A percentile compares a stretch with the other conserved stretches of the same genome.
phyloP scores from a whole-genome alignment of 352 stramenopile genomes.

The Blastocystis sp. region DNA sequence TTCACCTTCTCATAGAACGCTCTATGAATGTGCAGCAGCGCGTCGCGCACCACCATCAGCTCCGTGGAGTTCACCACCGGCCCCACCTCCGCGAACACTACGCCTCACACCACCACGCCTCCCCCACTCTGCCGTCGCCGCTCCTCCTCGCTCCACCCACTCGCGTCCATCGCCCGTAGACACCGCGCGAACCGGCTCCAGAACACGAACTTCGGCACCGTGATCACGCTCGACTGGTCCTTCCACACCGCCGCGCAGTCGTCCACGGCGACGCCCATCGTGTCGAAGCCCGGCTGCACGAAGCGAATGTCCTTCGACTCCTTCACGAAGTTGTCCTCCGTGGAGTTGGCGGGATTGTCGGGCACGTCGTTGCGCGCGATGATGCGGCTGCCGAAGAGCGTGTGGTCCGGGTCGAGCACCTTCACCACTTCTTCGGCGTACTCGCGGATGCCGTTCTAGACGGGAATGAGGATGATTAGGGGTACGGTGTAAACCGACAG shows the following conservation, averaged over 20 bases:
- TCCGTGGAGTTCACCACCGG: slow-evolving; percentile 1
- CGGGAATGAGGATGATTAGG: background rate
- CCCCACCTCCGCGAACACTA: slow-evolving; percentile 50
- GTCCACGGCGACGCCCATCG: slow-evolving; percentile 37
- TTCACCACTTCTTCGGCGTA: slow-evolving; percentile 40
- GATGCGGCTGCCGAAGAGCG: slow-evolving; percentile 44
- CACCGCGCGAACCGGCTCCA: slow-evolving; percentile 28
- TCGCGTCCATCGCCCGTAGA: background rate
- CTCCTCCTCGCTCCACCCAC: background rate
- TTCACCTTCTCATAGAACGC: slow-evolving; percentile 10
- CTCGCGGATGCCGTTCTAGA: slow-evolving; percentile 51
- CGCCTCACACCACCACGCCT: background rate
- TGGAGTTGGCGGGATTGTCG: background rate
- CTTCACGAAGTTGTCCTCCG: slow-evolving; percentile 7
- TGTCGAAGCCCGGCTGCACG: slow-evolving; percentile 45
- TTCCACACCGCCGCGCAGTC: slow-evolving; percentile 49
- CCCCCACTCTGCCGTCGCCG: background rate
- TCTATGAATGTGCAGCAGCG: slow-evolving; percentile 29
- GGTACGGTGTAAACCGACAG: slow-evolving; percentile 57
- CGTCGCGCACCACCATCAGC: slow-evolving; percentile 4
- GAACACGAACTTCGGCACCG: slow-evolving; percentile 35
- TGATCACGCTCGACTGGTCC: slow-evolving; percentile 33
- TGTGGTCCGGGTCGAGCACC: slow-evolving; percentile 20
- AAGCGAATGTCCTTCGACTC: slow-evolving; percentile 55
- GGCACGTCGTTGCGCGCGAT: slow-evolving; percentile 61